Percentiles rank a stretch among this genome's conserved stretches.
phyloP scores from a whole-genome alignment of 2,329 filamentous ascomycete species.

The Myriosclerotinia curreyana region DNA sequence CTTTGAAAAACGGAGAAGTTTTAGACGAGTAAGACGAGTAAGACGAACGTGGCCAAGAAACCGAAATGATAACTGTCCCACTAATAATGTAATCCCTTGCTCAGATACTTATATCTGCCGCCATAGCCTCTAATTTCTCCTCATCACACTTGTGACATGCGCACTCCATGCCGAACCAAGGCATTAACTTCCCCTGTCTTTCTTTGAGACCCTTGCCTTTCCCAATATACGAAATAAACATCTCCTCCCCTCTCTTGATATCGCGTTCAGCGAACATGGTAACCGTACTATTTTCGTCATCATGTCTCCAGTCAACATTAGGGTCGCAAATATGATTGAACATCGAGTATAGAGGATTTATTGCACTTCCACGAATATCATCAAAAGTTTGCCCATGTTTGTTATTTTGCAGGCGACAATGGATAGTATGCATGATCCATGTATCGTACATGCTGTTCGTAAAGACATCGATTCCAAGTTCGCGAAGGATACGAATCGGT shows the following conservation, averaged over 20 bases:
- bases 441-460: slow-evolving; percentile 36
- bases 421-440: slow-evolving; percentile 38
- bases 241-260: slow-evolving; percentile 31
- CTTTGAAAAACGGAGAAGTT: no score
- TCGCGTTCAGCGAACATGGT: slow-evolving; percentile 33
- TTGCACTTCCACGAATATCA: slow-evolving; percentile 35
- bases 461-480: slow-evolving; percentile 37
- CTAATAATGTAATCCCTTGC: no score
- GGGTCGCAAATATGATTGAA: slow-evolving; percentile 41
- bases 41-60: neutral
- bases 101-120: slow-evolving; percentile 4
- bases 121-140: slow-evolving; percentile 3
- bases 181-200: slow-evolving; percentile 22
- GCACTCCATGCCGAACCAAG: slow-evolving; percentile 25
- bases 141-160: slow-evolving; percentile 16
- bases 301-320: slow-evolving; percentile 37
- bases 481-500: slow-evolving; percentile 36
- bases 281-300: slow-evolving; percentile 30
- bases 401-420: slow-evolving; percentile 40
- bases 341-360: slow-evolving; percentile 37
- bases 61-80: neutral
- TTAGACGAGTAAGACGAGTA: neutral
- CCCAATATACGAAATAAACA: slow-evolving; percentile 35
- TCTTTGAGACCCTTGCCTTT: slow-evolving; percentile 14
- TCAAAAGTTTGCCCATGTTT: slow-evolving; percentile 35